Conservation (phyloP, 148 eudicot species). For the Arbutus unedo region DNA sequence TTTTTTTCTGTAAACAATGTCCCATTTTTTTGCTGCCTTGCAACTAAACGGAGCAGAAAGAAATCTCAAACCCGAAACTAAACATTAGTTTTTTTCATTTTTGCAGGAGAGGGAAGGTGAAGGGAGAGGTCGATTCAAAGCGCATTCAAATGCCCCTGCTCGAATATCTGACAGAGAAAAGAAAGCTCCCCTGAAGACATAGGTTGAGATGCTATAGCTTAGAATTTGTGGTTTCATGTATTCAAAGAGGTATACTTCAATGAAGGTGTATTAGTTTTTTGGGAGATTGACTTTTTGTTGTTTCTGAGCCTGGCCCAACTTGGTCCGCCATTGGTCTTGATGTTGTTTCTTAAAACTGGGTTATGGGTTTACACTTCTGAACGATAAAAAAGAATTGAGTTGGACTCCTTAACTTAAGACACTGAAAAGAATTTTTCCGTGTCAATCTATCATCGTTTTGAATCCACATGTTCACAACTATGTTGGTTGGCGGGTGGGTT, state of each 20-base stretch:
- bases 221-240: not conserved
- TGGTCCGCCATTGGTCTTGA: not conserved
- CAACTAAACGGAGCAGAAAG: not conserved
- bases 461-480: too few relatives aligned
- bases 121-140: slow-evolving; percentile 94
- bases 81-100: slow-evolving; percentile 14
- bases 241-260: not conserved
- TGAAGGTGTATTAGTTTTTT: not conserved
- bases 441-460: too few relatives aligned
- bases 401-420: too few relatives aligned
- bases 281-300: not conserved
- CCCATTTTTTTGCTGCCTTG: not conserved
- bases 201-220: not conserved
- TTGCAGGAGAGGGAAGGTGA: slow-evolving; percentile 83
- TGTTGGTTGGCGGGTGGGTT: too few relatives aligned
- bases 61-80: not conserved
- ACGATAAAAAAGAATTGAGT: too few relatives aligned
- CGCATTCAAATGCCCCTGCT: slow-evolving; percentile 77
- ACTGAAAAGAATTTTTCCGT: too few relatives aligned
- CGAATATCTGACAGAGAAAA: slow-evolving; percentile 87
- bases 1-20: slow-evolving; percentile 4
- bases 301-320: not conserved
- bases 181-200: slow-evolving; percentile 91
- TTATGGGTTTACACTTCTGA: not conserved
- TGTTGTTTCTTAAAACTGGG: not conserved